Evolutionary conservation across 805 yeast genomes (phyloP), one percentile per base, ranked within the genome.

Genomic region (Candida cerambycidarum): DNA sequence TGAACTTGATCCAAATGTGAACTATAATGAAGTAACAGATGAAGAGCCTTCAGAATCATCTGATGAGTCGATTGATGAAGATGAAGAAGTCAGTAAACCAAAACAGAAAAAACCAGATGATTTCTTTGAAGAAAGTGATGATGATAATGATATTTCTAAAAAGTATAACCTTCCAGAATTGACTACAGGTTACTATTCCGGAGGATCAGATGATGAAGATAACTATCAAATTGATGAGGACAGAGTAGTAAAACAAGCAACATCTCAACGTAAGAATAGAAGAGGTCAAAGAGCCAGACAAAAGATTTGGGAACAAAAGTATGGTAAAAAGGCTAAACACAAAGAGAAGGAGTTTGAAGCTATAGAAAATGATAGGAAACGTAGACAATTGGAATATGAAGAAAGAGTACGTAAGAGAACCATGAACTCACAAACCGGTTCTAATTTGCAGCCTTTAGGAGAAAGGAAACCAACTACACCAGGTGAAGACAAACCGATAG

Each of bases 241-340:
- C 54, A 59, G 68, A 36, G 69, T 75, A 8, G 80, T 80, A 5
- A 76, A 80, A 43, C 72, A 69, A 36, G 66, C 73, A 3, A 80
- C 82, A 1, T 57, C 76, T 21, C 74, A 72, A 14, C 77, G 92
- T 49, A 89, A 89, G 55, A 93, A 93, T 62, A 76, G 99, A 67
- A 80, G 97, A 62, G 99, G 99, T 18, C 99, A 93, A 69, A 76
- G 98, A 46, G 99, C 97, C 1, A 82, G 99, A 67, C 93, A 92
- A 62, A 85, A 86, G 71, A 89, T 93, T 40, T 93, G 98, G 98
- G 99, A 89, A 59, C 70, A 78, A 65, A 92, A 93, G 62, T 93
- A 73, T 59, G 98, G 98, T 19, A 62, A 62, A 14, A 68, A 72
- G 18, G 99, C 99, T n/a, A 82, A 80, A 43, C 99, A 93, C 61